Conservation (phyloP, 306 rosid genomes). For the Canavalia ensiformis region DNA sequence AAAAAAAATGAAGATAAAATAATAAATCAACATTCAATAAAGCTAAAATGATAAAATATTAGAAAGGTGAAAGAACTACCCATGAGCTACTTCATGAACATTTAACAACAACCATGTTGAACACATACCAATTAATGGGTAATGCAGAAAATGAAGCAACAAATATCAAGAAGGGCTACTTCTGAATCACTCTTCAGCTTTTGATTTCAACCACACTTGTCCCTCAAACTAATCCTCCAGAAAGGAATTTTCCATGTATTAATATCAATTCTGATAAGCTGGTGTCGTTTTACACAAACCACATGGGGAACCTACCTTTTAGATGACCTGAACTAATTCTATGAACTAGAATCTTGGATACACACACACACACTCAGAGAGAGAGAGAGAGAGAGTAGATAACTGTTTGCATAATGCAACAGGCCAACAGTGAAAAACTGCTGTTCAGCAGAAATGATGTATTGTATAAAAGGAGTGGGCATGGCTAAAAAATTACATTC, state of each 20-base stretch:
- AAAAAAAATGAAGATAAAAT: not conserved
- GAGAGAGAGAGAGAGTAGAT: too few species aligned
- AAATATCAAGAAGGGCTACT: not conserved
- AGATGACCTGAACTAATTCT: not conserved
- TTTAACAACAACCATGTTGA: not conserved
- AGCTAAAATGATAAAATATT: constrained; percentile 19
- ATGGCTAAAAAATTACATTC: not conserved
- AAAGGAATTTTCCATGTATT: not conserved
- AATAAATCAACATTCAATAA: not conserved
- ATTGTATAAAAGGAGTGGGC: not conserved
- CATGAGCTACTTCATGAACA: not conserved
- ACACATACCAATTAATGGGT: not conserved
- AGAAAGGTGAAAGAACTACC: not conserved
- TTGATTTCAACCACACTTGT: not conserved
- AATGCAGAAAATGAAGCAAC: not conserved
- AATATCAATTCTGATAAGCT: constrained; percentile 12
- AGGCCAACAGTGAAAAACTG: not conserved
- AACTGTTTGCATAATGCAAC: too few species aligned
- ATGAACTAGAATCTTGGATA: not conserved
- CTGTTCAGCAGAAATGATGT: not conserved
- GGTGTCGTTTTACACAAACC: constrained; percentile 3
- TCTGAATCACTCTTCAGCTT: not conserved
- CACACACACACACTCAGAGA: not conserved
- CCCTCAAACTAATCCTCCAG: not conserved
- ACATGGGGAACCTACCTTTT: not conserved